phyloP scores from a whole-genome alignment of 2,329 filamentous ascomycete genomes.

The Apiospora rasikravindrae region DNA sequence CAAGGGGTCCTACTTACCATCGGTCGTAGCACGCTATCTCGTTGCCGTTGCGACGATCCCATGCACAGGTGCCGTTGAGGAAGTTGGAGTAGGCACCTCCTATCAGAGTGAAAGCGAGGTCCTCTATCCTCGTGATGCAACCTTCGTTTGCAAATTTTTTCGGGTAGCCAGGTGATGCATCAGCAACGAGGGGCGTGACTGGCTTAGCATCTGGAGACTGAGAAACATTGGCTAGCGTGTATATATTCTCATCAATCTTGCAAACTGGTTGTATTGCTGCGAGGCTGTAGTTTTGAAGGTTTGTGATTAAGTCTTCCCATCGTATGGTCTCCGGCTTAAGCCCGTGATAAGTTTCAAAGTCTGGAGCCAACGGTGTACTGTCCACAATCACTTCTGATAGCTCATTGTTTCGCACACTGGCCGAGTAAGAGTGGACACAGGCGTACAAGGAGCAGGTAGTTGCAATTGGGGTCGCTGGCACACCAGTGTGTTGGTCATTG shows the following conservation, averaged over 20 bases:
- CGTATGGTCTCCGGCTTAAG: not conserved
- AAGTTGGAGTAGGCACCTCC: not conserved
- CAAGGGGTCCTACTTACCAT: too few relatives aligned
- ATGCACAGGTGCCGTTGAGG: not conserved
- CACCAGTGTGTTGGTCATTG: too few relatives aligned
- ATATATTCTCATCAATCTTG: not conserved
- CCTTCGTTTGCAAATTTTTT: not conserved
- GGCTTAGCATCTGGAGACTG: not conserved
- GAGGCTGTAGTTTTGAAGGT: too few relatives aligned
- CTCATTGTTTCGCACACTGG: not conserved
- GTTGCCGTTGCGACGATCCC: not conserved
- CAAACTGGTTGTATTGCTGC: not conserved
- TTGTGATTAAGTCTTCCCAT: not conserved
- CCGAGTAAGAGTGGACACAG: not conserved
- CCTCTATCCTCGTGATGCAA: not conserved
- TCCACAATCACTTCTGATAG: not conserved
- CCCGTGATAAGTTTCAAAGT: not conserved
- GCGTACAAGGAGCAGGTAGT: not conserved
- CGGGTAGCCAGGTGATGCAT: not conserved
- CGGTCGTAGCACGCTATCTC: not conserved
- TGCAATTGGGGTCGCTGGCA: not conserved
- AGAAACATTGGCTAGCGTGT: not conserved
- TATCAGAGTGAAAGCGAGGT: not conserved
- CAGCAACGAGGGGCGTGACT: not conserved
- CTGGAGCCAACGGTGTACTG: slow-evolving; percentile 5